These are phyloP conservation scores for Tylopilus vinaceipallidus DNA, from an alignment of 768 basidiomycete genomes.

Conservation along the genomic window DNA sequence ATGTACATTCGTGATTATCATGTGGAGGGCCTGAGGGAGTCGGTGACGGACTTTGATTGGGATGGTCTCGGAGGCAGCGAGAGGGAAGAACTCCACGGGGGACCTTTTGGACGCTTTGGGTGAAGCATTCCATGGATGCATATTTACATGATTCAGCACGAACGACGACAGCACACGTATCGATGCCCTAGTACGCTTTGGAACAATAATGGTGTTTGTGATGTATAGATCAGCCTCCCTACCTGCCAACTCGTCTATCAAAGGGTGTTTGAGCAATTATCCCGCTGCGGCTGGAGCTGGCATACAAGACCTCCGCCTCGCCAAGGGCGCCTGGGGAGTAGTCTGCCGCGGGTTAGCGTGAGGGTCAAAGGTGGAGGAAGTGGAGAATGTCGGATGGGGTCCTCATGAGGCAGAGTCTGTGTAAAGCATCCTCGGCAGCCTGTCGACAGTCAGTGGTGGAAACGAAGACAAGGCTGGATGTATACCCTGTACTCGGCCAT, in stretches of 20 bases:
- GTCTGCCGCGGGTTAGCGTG: conserved; percentile 45
- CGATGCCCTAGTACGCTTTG: not conserved
- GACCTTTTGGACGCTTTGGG: not conserved
- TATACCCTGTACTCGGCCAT: conserved; percentile 94
- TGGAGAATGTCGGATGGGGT: conserved; percentile 66
- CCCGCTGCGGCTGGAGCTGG: conserved; percentile 60
- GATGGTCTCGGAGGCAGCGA: conserved; percentile 10
- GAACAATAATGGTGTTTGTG: conserved; percentile 15
- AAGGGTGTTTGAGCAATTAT: conserved; percentile 28
- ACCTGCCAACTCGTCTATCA: conserved; percentile 23
- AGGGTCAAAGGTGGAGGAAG: conserved; percentile 73
- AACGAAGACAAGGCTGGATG: not conserved
- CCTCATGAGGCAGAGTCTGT: conserved; percentile 78
- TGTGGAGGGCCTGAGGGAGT: conserved; percentile 1
- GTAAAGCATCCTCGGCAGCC: conserved; percentile 86
- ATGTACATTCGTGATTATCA: conserved; percentile 3
- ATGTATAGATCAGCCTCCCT: conserved; percentile 27
- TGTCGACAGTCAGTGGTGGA: conserved; percentile 23
- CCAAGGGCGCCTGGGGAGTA: conserved; percentile 58
- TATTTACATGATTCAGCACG: not conserved
- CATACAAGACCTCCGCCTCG: conserved; percentile 65
- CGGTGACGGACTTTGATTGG: conserved; percentile 17
- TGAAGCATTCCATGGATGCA: not conserved
- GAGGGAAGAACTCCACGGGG: conserved; percentile 1
- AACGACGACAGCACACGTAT: not conserved